Conservation (phyloP, 345 rosid species). For the Euphorbia lathyris region DNA sequence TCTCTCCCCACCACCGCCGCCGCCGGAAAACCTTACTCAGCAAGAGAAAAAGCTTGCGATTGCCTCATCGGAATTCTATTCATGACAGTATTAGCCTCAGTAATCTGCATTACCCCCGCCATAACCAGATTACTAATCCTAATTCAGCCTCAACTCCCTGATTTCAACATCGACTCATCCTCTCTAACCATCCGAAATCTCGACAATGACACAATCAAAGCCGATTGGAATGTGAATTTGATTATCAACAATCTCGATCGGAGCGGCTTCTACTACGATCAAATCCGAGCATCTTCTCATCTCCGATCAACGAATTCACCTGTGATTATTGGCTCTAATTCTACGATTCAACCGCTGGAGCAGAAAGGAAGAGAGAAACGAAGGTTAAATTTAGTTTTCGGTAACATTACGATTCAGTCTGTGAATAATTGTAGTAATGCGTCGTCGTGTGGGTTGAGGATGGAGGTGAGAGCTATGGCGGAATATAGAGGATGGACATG, state of each 20-base stretch:
- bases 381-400: not conserved
- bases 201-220: not conserved
- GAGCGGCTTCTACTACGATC: not conserved
- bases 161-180: conserved; percentile 4
- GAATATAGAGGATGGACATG: conserved; percentile 19
- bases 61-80: conserved; percentile 7
- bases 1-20: not conserved
- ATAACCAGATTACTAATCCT: not conserved
- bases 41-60: not conserved
- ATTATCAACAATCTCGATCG: not conserved
- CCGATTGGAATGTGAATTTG: not conserved
- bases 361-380: not conserved
- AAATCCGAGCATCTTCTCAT: not conserved
- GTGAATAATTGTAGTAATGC: not conserved
- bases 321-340: not conserved
- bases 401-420: not conserved
- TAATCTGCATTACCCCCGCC: conserved; percentile 2
- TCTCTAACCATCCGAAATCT: not conserved
- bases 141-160: conserved; percentile 10
- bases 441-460: not conserved
- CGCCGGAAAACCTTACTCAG: not conserved
- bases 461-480: conserved; percentile 2
- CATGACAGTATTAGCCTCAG: not conserved
- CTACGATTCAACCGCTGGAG: not conserved
- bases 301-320: not conserved